Base-by-base conservation (phyloP, 1,284 basidiomycete species). In the Cutaneotrichosporon sp. region DNA sequence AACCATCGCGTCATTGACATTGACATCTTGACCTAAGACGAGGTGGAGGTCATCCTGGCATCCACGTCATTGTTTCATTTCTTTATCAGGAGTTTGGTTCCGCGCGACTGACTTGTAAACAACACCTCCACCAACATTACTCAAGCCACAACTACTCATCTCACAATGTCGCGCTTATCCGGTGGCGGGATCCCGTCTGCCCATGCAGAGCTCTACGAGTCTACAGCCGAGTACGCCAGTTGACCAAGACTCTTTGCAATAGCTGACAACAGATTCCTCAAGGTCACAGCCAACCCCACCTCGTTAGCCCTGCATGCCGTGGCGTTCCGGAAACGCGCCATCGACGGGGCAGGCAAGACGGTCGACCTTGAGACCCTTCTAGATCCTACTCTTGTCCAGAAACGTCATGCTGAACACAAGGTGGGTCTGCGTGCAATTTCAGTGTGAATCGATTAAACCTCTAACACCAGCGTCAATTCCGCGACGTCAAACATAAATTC, bases 401-500 rank as follows among this genome's bases (percentile, higher is more conserved):
- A 42, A 11, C 47, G 21, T 6, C 58, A 47, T 8, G 38, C 26
- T 36, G 30, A 50, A 36, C 47, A 47, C n/a, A 60, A 60, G 26
- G 58, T 60, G 50, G 11, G 49, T 53, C 18, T n/a, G n/a, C n/a
- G n/a, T n/a, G n/a, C n/a, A n/a, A n/a, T n/a, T n/a, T n/a, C n/a
- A n/a, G n/a, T n/a, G n/a, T n/a, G n/a, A n/a, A n/a, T n/a, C n/a
- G n/a, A n/a, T n/a, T n/a, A n/a, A n/a, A n/a, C n/a, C n/a, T n/a
- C n/a, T n/a, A n/a, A n/a, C n/a, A n/a, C n/a, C 14, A 80, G 68
- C 84, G 88, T 4, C 90, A 88, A 73, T 84, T 93, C 49, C 84
- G 89, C n/a, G 89, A 89, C 70, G 85, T 92, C 30, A 93, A 93
- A 77, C 91, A 90, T 72, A 88, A 89, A 67, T 92, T 90, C 72